phyloP scores from a whole-genome alignment of 495 filamentous ascomycete species.

The Tuber indicum region DNA sequence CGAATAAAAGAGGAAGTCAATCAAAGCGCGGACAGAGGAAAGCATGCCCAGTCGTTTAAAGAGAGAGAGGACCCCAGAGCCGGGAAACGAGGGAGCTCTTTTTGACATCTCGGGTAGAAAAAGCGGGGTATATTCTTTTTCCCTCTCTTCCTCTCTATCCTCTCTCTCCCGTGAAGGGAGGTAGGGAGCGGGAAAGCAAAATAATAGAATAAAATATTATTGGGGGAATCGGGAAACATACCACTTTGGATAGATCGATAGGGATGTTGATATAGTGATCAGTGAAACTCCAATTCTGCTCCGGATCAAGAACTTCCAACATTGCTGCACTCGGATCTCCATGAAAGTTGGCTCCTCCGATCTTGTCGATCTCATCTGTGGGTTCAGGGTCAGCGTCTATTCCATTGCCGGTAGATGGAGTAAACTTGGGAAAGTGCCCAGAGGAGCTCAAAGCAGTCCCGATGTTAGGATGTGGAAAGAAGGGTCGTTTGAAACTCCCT shows the following conservation, averaged over 20 bases:
- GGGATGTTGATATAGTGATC: slow-evolving; percentile 98
- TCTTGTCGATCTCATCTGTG: slow-evolving; percentile 92
- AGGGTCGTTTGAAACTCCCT: slow-evolving; percentile 7
- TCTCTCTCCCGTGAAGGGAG: background rate
- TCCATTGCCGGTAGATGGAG: background rate
- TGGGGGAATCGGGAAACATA: slow-evolving; percentile 34
- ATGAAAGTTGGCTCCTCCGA: slow-evolving; percentile 85
- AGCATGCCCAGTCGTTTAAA: slow-evolving; percentile 8
- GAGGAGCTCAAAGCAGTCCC: background rate
- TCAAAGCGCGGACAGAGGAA: slow-evolving; percentile 28
- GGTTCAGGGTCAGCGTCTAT: background rate
- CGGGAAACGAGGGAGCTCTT: slow-evolving; percentile 16
- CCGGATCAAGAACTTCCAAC: slow-evolving; percentile 96
- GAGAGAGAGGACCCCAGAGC: slow-evolving; percentile 4
- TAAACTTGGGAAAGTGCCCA: background rate
- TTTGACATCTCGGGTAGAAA: slow-evolving; percentile 32
- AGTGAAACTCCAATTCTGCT: slow-evolving; percentile 90
- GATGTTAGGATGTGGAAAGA: slow-evolving; percentile 1
- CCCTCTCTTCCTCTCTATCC: background rate
- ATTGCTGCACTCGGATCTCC: slow-evolving; percentile 98
- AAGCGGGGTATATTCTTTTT: slow-evolving; percentile 21
- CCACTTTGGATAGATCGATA: slow-evolving; percentile 87
- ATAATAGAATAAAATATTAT: slow-evolving; percentile 18
- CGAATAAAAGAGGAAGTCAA: background rate
- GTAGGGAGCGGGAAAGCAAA: background rate